Evolutionary conservation across 495 filamentous ascomycete genomes (phyloP).

Genomic region (Elasticomyces elasticus): DNA sequence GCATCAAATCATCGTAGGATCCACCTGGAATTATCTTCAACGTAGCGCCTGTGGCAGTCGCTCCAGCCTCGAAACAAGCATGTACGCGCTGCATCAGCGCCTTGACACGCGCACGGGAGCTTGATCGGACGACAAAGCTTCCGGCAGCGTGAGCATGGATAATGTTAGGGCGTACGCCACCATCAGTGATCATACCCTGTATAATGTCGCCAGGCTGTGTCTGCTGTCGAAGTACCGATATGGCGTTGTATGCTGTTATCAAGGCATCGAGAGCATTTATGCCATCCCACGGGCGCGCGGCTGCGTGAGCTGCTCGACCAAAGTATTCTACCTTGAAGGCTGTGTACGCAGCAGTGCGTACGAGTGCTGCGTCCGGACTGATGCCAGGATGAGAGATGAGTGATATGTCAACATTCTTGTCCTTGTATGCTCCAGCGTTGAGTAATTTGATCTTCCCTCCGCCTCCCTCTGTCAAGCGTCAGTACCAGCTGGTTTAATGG

Average conservation of each 20-base stretch:
- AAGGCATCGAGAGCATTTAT: slow-evolving; percentile 57
- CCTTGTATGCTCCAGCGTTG: slow-evolving; percentile 51
- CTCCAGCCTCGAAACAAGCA: slow-evolving; percentile 52
- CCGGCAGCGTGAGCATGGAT: slow-evolving; percentile 45
- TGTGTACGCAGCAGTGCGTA: slow-evolving; percentile 42
- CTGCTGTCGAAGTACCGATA: slow-evolving; percentile 54
- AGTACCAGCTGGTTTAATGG: neutral
- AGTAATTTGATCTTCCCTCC: slow-evolving; percentile 61
- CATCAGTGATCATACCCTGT: slow-evolving; percentile 48
- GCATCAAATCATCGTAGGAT: slow-evolving; percentile 51
- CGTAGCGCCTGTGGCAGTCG: slow-evolving; percentile 49
- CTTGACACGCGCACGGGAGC: slow-evolving; percentile 21
- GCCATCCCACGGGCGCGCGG: slow-evolving; percentile 53
- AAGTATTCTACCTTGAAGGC: slow-evolving; percentile 42
- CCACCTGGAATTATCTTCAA: slow-evolving; percentile 38
- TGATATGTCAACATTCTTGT: slow-evolving; percentile 46
- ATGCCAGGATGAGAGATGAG: slow-evolving; percentile 51
- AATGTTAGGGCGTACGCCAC: slow-evolving; percentile 51
- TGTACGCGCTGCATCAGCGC: slow-evolving; percentile 42
- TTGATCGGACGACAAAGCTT: slow-evolving; percentile 18
- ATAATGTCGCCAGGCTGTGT: slow-evolving; percentile 52
- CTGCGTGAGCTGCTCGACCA: slow-evolving; percentile 47
- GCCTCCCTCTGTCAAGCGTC: slow-evolving; percentile 41
- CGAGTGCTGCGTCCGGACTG: slow-evolving; percentile 33
- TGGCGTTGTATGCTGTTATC: slow-evolving; percentile 50